Percentiles rank a stretch among this genome's conserved stretches.
phyloP scores from a whole-genome alignment of 176 grass and related monocot species.

The Oryza nivara region DNA sequence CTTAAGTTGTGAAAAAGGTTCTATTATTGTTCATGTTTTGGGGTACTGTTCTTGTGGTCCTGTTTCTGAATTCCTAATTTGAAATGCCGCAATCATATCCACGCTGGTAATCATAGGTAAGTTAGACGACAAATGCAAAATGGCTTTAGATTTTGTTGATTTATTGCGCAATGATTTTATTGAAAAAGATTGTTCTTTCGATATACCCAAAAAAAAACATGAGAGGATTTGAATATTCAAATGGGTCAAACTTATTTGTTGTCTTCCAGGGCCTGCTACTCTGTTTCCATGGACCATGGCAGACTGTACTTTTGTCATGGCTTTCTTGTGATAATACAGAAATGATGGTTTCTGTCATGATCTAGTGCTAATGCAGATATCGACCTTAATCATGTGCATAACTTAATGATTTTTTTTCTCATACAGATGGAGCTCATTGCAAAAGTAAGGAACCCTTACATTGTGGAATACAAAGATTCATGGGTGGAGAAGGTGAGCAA shows the following conservation, averaged over 20 bases:
- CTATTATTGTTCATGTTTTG: constrained; percentile 2
- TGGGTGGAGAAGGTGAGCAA: constrained; percentile 96
- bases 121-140: too few relatives aligned
- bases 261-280: background rate
- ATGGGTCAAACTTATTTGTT: background rate
- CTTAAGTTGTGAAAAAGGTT: background rate
- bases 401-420: constrained; percentile 7
- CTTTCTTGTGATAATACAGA: background rate
- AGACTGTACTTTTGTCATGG: background rate
- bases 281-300: background rate
- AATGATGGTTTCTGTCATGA: background rate
- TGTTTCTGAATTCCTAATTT: constrained; percentile 4
- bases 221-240: background rate
- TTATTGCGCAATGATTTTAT: background rate
- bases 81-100: background rate
- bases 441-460: constrained; percentile 87
- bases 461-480: constrained; percentile 95
- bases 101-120: background rate
- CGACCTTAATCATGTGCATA: constrained; percentile 6
- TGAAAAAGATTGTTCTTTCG: background rate
- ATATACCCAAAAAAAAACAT: background rate
- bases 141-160: background rate
- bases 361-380: background rate
- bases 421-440: constrained; percentile 93
- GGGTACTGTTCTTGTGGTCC: background rate